Base-by-base conservation (phyloP, 768 basidiomycete species). In the Sutorius australiensis region DNA sequence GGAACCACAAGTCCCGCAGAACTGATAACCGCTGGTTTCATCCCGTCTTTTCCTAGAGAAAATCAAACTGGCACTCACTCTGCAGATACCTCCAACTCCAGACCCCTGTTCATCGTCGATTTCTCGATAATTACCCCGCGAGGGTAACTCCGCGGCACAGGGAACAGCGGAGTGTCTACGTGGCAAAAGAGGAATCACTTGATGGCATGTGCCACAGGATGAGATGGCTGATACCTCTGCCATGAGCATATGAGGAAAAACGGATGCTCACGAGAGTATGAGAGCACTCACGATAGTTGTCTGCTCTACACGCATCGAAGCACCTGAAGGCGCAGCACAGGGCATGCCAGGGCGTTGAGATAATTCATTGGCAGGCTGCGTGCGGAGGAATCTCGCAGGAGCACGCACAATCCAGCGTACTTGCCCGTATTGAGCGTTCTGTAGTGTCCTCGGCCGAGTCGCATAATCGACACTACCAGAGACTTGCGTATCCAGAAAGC, bases 201-300 rank as follows among this genome's bases (percentile, higher is more conserved):
- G 95, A 8, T 94, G 86, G 61, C 95, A 98, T 47, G 95, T 83
- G 7, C 95, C 95, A 63, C 95, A 98, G 0, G 95, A 95, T 0
- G 92, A 89, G 42, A 88, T 77, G 0, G 1, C 77, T 67, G 0
- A 79, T 61, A 12, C n/a, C n/a, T n/a, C n/a, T n/a, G n/a, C n/a
- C n/a, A 3, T 33, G 11, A 30, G 36, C 12, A 12, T 6, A 36
- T n/a, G 34, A n/a, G n/a, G 33, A 34, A 19, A 28, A 5, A 39
- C 12, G 12, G 33, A 21, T 3, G 77, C 89, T 68, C 59, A 95
- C 92, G 34, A 88, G 85, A 28, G 91, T 60, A 95, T 92, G 34
- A 88, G 85, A 28, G 91, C 93, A 66, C 92, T 95, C 14, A 92
- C 87, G 46, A 98, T 76, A 0, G 93, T 94, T 0, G 94, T 93